A percentile compares a stretch with the other conserved stretches of the same genome.
These are phyloP conservation scores for Lactarius hengduanensis DNA, from an alignment of 768 basidiomycete genomes.

Conservation along the genomic window DNA sequence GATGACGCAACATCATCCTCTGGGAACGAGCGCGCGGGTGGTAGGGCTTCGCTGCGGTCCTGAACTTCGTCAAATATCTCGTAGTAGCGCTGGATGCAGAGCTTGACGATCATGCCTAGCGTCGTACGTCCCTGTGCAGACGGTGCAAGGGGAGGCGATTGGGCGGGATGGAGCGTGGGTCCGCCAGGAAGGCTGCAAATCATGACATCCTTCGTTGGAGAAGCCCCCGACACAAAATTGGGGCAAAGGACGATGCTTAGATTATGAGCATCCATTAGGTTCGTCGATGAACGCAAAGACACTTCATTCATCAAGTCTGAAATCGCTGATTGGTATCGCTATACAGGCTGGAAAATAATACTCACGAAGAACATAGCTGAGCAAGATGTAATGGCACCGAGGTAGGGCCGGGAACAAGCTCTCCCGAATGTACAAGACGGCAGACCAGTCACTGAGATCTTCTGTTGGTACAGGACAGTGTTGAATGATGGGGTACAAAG, in stretches of 20 bases:
- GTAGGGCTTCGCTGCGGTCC: slow-evolving; percentile 64
- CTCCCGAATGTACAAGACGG: slow-evolving; percentile 66
- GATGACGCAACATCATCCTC: slow-evolving; percentile 19
- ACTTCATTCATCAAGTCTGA: slow-evolving; percentile 80
- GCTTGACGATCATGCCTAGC: slow-evolving; percentile 65
- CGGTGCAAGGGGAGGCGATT: slow-evolving; percentile 29
- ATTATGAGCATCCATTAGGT: slow-evolving; percentile 83
- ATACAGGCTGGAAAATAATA: slow-evolving; percentile 1
- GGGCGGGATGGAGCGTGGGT: slow-evolving; percentile 40
- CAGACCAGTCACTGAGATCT: slow-evolving; percentile 55
- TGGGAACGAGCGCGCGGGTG: slow-evolving; percentile 27
- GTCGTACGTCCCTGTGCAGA: slow-evolving; percentile 55
- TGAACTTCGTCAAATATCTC: slow-evolving; percentile 82
- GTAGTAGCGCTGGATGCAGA: slow-evolving; percentile 81
- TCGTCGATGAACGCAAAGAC: slow-evolving; percentile 60
- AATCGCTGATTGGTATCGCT: background rate
- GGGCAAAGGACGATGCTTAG: slow-evolving; percentile 77
- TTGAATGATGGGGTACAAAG: slow-evolving; percentile 59
- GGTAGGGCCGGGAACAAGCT: slow-evolving; percentile 64
- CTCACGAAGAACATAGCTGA: slow-evolving; percentile 52
- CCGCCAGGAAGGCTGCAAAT: slow-evolving; percentile 65
- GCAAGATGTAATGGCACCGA: slow-evolving; percentile 68
- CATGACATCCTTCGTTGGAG: slow-evolving; percentile 66
- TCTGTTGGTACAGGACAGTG: slow-evolving; percentile 61
- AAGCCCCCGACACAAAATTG: slow-evolving; percentile 72